Evolutionary conservation across 2,329 filamentous ascomycete genomes (phyloP), one percentile per base, ranked within the genome.

Genomic region (Pestalotiopsis sp.): DNA sequence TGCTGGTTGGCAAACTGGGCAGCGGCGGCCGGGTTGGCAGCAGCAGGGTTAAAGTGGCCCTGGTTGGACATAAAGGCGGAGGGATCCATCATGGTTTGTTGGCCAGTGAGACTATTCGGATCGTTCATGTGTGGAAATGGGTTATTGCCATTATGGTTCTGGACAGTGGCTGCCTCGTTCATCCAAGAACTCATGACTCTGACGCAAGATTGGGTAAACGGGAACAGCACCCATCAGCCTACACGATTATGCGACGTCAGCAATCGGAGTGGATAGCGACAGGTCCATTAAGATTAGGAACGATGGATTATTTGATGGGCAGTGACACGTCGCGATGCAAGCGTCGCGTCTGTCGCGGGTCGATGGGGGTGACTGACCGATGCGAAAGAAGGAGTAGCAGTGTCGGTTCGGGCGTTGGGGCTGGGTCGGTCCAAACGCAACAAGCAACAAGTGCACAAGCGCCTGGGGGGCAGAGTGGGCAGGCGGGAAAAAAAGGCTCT

Each of bases 161-260:
- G 86, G 82, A 89, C 84, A 79, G 85, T 85, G 72, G 78, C 78
- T 81, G 88, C 84, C 80, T 91, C 89, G 81, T 90, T 91, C 85
- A 91, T 90, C 89, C 89, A 91, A 83, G 88, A 87, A 84, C 86
- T 91, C 89, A 91, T 91, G 84, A 86, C 86, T 52, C 44, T 82
- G 81, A 80, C 78, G 77, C 75, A 66, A 52, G 39, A 26, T 58
- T 59, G 64, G 64, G 35, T 58, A 35, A 66, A 44, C 52, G 55
- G 64, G 64, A 66, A 59, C 13, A 63, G 77, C 79, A 82, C 83
- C 82, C 83, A 84, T 84, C 80, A 81, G 81, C 79, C 78, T 77
- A 76, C 74, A 70, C 68, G 9, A 79, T 74, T 66, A 79, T 76
- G 75, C 77, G 76, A 78, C 75, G 83, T 86, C 79, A 76, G 74